Percentiles rank a stretch among this genome's conserved stretches.
phyloP scores from a whole-genome alignment of 805 yeast species.

The Kodamaea nitidulidarum region DNA sequence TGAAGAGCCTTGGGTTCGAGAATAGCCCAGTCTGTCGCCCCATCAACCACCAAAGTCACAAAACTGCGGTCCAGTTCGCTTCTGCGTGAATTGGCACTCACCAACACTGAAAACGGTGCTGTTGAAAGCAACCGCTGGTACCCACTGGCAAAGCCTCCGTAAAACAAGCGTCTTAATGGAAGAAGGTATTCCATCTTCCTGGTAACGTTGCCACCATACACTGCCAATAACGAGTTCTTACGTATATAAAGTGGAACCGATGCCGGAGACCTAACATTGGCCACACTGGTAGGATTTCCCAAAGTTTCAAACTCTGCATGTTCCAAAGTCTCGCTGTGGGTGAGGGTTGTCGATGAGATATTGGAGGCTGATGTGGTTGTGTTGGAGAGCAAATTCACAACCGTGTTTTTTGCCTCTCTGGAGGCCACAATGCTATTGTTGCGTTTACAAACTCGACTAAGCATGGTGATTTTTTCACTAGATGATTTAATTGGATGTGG shows the following conservation, averaged over 20 bases:
- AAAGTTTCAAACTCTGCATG: constrained; percentile 35
- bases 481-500: background rate
- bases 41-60: constrained; percentile 48
- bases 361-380: constrained; percentile 3
- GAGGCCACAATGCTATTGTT: background rate
- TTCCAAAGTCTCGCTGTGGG: constrained; percentile 14
- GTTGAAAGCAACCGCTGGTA: constrained; percentile 50
- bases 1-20: constrained; percentile 46
- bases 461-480: constrained; percentile 1
- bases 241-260: constrained; percentile 52
- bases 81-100: constrained; percentile 33
- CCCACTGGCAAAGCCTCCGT: constrained; percentile 41
- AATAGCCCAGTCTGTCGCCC: constrained; percentile 60
- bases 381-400: background rate
- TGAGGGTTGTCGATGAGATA: constrained; percentile 5
- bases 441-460: background rate
- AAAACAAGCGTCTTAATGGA: constrained; percentile 40
- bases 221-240: constrained; percentile 47
- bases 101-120: constrained; percentile 40
- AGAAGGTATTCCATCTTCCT: constrained; percentile 28
- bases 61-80: constrained; percentile 32
- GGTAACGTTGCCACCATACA: constrained; percentile 32
- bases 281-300: constrained; percentile 47
- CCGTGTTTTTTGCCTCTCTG: background rate
- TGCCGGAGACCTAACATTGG: constrained; percentile 53